Evolutionary conservation across 2,329 filamentous ascomycete species (phyloP).

Genomic region (Chalara sp.): DNA sequence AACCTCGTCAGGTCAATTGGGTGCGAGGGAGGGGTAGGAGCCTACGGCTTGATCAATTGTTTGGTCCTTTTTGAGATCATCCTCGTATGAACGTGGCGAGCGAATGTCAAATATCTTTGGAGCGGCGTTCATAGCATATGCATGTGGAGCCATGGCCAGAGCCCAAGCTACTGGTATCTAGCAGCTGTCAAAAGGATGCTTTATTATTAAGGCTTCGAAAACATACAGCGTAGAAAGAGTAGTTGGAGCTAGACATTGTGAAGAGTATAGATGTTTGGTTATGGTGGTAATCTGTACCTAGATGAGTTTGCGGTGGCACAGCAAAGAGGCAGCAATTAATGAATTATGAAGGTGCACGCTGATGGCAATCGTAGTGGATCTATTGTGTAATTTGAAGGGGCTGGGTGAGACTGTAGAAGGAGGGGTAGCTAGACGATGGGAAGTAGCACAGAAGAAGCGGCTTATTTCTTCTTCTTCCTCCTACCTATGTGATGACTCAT

Average conservation of each 20-base stretch:
- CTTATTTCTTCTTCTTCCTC: too few relatives aligned
- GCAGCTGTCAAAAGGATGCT: not conserved
- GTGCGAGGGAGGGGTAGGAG: not conserved
- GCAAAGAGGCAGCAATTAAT: too few relatives aligned
- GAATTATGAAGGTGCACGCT: too few relatives aligned
- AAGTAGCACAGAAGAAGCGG: too few relatives aligned
- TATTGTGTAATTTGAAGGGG: too few relatives aligned
- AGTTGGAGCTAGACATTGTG: conserved; percentile 7
- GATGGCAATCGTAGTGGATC: too few relatives aligned
- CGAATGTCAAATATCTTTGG: conserved; percentile 21
- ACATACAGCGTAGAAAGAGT: conserved; percentile 11
- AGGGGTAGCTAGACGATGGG: too few relatives aligned
- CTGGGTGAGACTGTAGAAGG: too few relatives aligned
- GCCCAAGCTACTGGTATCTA: conserved; percentile 26
- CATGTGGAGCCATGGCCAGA: conserved; percentile 27
- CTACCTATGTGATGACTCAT: too few relatives aligned
- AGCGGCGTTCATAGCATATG: conserved; percentile 22
- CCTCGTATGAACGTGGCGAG: conserved; percentile 24
- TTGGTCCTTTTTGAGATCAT: conserved; percentile 21
- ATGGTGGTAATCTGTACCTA: too few relatives aligned
- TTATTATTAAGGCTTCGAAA: too few relatives aligned
- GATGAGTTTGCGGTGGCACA: too few relatives aligned
- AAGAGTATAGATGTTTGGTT: not conserved
- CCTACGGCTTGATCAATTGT: conserved; percentile 24
- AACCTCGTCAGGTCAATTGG: conserved; percentile 1